A percentile compares a stretch with the other conserved stretches of the same genome.
Conservation (phyloP, 2,329 filamentous ascomycete species). For the Metarhizium anisopliae region DNA sequence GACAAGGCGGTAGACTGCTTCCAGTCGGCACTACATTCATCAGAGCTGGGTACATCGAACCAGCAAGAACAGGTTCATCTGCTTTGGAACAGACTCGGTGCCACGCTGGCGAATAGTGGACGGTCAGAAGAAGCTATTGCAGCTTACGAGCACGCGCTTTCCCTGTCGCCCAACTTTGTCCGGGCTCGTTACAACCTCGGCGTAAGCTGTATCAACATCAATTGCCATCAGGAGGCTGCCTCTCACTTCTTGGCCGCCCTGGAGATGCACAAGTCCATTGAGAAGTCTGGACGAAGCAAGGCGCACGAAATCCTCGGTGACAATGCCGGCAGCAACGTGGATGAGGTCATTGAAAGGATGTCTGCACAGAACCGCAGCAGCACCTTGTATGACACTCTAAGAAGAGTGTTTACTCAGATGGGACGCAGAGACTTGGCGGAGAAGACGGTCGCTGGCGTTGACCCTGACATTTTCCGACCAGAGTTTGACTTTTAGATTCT, state of each 20-base stretch:
- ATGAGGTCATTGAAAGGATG: slow-evolving; percentile 76
- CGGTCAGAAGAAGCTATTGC: slow-evolving; percentile 93
- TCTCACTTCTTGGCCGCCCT: slow-evolving; percentile 86
- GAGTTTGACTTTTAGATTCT: slow-evolving; percentile 71
- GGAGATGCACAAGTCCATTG: slow-evolving; percentile 91
- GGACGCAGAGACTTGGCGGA: slow-evolving; percentile 79
- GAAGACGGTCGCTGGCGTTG: slow-evolving; percentile 79
- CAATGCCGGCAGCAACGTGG: slow-evolving; percentile 33
- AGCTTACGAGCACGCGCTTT: slow-evolving; percentile 87
- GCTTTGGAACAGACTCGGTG: slow-evolving; percentile 93
- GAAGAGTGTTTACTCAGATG: slow-evolving; percentile 96
- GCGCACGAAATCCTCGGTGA: slow-evolving; percentile 72
- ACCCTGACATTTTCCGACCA: slow-evolving; percentile 77
- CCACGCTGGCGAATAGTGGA: slow-evolving; percentile 90
- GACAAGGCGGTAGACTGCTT: slow-evolving; percentile 99
- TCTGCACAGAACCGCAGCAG: slow-evolving; percentile 93
- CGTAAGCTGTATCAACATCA: slow-evolving; percentile 94
- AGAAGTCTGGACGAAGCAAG: slow-evolving; percentile 73
- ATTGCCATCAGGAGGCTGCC: slow-evolving; percentile 86
- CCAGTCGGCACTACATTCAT: slow-evolving; percentile 77
- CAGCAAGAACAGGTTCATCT: slow-evolving; percentile 81
- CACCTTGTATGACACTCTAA: slow-evolving; percentile 88
- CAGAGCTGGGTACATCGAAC: slow-evolving; percentile 76
- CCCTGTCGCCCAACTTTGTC: slow-evolving; percentile 90
- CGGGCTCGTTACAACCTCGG: slow-evolving; percentile 94